Conservation (phyloP, 768 basidiomycete species). For the Ramaria rubella region DNA sequence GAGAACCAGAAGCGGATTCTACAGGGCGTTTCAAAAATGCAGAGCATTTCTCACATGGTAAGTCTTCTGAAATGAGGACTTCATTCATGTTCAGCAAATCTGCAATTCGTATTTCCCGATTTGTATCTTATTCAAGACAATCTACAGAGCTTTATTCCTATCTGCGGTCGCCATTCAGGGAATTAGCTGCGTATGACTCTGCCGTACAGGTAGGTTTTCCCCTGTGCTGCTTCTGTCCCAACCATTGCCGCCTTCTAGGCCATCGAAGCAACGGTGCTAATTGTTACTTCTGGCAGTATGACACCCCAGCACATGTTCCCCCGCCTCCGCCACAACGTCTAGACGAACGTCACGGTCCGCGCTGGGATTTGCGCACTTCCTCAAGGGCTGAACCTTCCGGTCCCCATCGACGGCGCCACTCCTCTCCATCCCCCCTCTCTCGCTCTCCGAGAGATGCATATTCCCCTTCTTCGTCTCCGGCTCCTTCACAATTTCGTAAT, state of each 20-base stretch:
- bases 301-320: slow-evolving; percentile 38
- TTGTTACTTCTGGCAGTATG: slow-evolving; percentile 48
- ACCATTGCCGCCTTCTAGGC: slow-evolving; percentile 11
- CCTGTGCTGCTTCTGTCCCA: background rate
- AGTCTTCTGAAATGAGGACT: slow-evolving; percentile 18
- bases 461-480: background rate
- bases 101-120: background rate
- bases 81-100: background rate
- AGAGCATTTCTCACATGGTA: slow-evolving; percentile 93
- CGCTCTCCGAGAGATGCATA: background rate
- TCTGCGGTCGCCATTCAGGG: slow-evolving; percentile 81
- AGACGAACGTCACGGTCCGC: slow-evolving; percentile 26
- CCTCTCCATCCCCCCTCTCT: background rate
- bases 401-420: background rate
- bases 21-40: slow-evolving; percentile 55
- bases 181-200: slow-evolving; percentile 75
- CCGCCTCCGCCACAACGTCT: slow-evolving; percentile 26
- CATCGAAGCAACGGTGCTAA: slow-evolving; percentile 4
- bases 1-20: slow-evolving; percentile 18
- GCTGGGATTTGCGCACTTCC: slow-evolving; percentile 22
- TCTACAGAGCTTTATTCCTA: slow-evolving; percentile 78
- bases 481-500: background rate
- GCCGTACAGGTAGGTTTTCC: slow-evolving; percentile 59
- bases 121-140: background rate
- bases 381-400: slow-evolving; percentile 16